Percentiles rank a stretch among this genome's conserved stretches.
These are phyloP conservation scores for Apiospora pterosperma DNA, from an alignment of 2,329 filamentous ascomycete genomes.

Conservation along the genomic window DNA sequence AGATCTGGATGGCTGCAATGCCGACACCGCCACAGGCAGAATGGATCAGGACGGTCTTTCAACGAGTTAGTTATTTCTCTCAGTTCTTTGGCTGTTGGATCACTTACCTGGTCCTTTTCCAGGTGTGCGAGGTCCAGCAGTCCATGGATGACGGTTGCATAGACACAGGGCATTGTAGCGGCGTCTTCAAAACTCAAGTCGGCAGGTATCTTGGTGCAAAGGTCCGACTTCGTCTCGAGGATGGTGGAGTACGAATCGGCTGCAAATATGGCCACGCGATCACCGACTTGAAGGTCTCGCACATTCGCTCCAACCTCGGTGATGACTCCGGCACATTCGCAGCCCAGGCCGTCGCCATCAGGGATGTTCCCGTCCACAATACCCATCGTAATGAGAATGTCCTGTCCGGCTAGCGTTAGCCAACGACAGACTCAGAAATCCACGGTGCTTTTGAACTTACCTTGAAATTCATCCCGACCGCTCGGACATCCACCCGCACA, in stretches of 20 bases:
- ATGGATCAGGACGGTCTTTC: constrained; percentile 18
- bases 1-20: constrained; percentile 14
- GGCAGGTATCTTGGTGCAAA: constrained; percentile 14
- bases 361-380: constrained; percentile 14
- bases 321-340: constrained; percentile 15
- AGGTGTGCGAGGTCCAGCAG: constrained; percentile 11
- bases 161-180: constrained; percentile 14
- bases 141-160: constrained; percentile 10
- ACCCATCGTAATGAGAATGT: constrained; percentile 15
- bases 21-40: constrained; percentile 14
- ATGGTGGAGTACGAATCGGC: neutral
- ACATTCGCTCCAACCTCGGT: constrained; percentile 17
- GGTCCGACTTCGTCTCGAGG: neutral
- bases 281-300: constrained; percentile 11
- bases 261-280: constrained; percentile 7
- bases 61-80: constrained; percentile 14
- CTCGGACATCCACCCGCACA: constrained; percentile 13
- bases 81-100: neutral
- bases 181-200: constrained; percentile 17
- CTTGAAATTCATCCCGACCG: constrained; percentile 15
- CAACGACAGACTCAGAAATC: too few species aligned
- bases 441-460: too few species aligned
- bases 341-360: constrained; percentile 18
- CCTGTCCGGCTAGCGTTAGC: too few species aligned
- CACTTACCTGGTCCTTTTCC: constrained; percentile 11